Conservation (phyloP, 208 protist species). For the Willaertia magna region DNA sequence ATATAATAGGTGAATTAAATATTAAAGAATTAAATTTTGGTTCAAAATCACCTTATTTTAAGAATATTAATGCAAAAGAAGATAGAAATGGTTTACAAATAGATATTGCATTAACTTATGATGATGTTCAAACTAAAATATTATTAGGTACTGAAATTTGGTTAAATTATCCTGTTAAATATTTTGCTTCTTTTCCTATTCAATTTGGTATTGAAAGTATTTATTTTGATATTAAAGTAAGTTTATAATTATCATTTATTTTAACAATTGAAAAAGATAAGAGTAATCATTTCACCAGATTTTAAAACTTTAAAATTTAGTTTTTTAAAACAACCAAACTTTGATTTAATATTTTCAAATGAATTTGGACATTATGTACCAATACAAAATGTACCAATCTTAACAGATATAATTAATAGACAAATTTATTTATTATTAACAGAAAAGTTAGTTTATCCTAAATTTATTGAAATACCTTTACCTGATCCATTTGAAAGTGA, state of each 20-base stretch:
- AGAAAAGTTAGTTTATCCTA: neutral
- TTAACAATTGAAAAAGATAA: neutral
- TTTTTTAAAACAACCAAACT: neutral
- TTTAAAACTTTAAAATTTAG: neutral
- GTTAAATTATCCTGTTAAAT: neutral
- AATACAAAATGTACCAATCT: neutral
- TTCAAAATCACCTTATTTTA: neutral
- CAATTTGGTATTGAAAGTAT: neutral
- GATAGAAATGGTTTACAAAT: neutral
- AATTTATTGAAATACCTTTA: neutral
- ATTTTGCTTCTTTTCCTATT: neutral
- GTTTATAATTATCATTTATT: neutral
- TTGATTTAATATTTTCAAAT: neutral
- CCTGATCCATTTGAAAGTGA: neutral
- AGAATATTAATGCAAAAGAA: neutral
- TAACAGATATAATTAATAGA: neutral
- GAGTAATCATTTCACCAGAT: neutral
- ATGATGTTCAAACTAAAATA: neutral
- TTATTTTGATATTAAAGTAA: neutral
- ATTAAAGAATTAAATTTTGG: conserved; percentile 4
- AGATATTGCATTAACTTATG: neutral
- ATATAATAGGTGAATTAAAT: neutral
- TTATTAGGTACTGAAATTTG: neutral
- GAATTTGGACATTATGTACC: neutral
- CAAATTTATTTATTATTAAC: neutral